These are phyloP conservation scores for Colletotrichum orbiculare DNA, from an alignment of 2,329 filamentous ascomycete species.

Conservation along the genomic window DNA sequence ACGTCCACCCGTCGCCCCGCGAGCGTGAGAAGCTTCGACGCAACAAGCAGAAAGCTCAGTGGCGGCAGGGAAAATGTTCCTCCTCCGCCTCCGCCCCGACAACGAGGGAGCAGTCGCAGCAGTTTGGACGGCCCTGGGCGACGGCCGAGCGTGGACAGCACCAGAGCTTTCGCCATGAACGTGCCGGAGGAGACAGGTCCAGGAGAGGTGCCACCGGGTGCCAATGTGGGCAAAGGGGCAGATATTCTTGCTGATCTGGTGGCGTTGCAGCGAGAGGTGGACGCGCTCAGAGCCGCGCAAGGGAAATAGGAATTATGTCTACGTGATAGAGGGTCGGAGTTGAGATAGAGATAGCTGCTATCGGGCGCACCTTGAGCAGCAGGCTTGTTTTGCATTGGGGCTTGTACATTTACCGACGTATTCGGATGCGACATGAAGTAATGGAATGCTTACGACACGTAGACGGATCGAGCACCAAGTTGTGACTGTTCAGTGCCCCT, in stretches of 20 bases:
- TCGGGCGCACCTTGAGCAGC: conserved; percentile 12
- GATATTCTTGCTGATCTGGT: conserved; percentile 80
- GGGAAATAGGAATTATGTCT: conserved; percentile 38
- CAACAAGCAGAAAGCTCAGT: conserved; percentile 36
- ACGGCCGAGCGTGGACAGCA: conserved; percentile 48
- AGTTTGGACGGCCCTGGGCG: conserved; percentile 49
- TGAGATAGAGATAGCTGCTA: conserved; percentile 18
- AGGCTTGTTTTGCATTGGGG: conserved; percentile 1
- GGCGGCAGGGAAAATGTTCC: conserved; percentile 44
- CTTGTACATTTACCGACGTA: conserved; percentile 33
- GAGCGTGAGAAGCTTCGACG: conserved; percentile 56
- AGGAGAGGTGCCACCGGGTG: conserved; percentile 39
- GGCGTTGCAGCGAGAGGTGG: conserved; percentile 79
- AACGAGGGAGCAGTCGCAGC: conserved; percentile 58
- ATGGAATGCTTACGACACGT: conserved; percentile 35
- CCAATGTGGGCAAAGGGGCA: conserved; percentile 49
- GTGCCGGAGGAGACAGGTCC: conserved; percentile 41
- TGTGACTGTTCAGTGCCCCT: background rate
- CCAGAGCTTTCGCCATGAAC: conserved; percentile 39
- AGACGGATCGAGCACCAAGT: background rate
- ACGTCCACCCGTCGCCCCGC: conserved; percentile 56
- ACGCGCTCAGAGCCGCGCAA: conserved; percentile 66
- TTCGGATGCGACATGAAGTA: conserved; percentile 34
- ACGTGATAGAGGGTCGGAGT: conserved; percentile 22
- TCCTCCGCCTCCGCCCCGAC: conserved; percentile 61